Evolutionary conservation across 2,329 filamentous ascomycete genomes (phyloP), one percentile per base, ranked within the genome.

Genomic region (Trichoderma arundinaceum): DNA sequence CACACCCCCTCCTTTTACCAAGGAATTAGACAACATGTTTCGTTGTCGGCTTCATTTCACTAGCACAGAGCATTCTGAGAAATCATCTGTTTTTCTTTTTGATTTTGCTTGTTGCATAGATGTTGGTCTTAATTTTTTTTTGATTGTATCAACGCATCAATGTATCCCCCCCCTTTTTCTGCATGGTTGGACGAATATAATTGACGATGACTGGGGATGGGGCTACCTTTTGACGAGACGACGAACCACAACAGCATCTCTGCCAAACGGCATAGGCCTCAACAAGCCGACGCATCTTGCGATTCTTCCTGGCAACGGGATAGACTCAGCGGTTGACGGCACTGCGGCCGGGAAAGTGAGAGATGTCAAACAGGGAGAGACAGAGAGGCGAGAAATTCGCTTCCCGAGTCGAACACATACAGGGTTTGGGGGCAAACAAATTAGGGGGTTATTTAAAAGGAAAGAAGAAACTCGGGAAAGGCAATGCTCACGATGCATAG

Each of bases 101-200:
- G 38, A 22, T 65, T 66, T 64, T 66, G 59, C 43, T 64, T 64
- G 65, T 66, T 66, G 65, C 60, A 66, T 66, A 64, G 64, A 64
- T 64, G 35, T 44, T 57, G 59, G 53, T 57, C 32, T 49, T 52
- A 44, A 35, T 49, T 63, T 39, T 66, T 57, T 64, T 46, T 66
- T 54, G 60, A 63, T 53, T 63, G 60, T 63, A 63, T 53, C 43
- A 57, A 64, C 59, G 44, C 52, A 57, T 52, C 33, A 52, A 53
- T 10, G 43, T 57, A 41, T 13, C 17, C 43, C 41, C 49, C 28
- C 35, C 41, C 41, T 53, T 61, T 22, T 60, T 48, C 44, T 17
- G 38, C 43, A 66, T 43, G 65, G 65, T 43, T 58, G 60, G 65
- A 66, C 38, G 44, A 58, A 35, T 53, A 54, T 53, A 64, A 58